Base-by-base conservation (phyloP, 805 yeast species). In the Candida andamanensis region DNA sequence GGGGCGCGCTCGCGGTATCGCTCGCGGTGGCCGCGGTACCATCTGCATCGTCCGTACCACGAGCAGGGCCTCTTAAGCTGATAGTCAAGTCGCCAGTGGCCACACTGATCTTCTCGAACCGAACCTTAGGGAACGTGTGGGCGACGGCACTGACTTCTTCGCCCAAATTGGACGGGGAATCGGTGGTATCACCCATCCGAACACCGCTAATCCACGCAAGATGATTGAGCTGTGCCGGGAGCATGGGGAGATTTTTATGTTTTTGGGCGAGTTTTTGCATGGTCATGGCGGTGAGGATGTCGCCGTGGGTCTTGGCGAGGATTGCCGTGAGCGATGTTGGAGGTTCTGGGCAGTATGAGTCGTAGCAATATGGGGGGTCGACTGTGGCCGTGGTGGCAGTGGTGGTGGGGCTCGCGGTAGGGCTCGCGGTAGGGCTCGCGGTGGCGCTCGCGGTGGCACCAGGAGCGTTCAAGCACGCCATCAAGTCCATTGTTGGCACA, bases 191-290 rank as follows among this genome's bases (percentile, higher is more conserved):
- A 1, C 85, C 85, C 41, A 90, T 75, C 36, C 87, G 68, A 6
- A 90, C 95, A 31, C 97, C 97, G 0, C 96, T 80, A 23, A 94
- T 78, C 97, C 97, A 90, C 41, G 82, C 79, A 39, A 90, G 60
- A 49, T 85, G 95, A 44, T 80, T 78, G 18, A 74, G 51, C 34
- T 73, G 72, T 2, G 46, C 23, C 5, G 42, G 42, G 8, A 38
- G 17, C 1, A 35, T 19, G 8, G 40, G 22, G 5, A 35, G 24
- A 21, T 36, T 36, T 13, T 34, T 38, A 35, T 61, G 66, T 48
- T 45, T 56, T 50, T 61, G 58, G 35, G 59, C 50, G 16, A 56
- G 52, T 33, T 60, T 59, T 30, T 48, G 61, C 17, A 52, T 46
- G 1, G 60, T 49, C 50, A 68, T 35, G 35, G 73, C 48, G 28